Base-by-base conservation (phyloP, 2,329 filamentous ascomycete species). In the Fusarium bactridioides region DNA sequence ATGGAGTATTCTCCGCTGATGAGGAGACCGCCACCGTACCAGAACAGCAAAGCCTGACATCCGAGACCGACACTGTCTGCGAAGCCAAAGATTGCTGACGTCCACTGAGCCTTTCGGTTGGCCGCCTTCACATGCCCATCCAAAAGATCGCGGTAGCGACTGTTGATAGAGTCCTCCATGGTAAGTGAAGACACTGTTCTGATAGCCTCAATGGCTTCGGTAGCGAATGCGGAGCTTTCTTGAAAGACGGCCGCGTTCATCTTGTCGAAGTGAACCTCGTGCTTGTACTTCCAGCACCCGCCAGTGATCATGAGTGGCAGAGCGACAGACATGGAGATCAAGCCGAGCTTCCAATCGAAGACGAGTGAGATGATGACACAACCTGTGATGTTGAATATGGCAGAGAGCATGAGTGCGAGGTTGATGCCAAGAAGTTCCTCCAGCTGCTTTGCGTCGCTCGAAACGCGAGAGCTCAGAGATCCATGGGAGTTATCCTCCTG, bases 131-230 rank as follows among this genome's bases (percentile, higher is more conserved):
- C 78, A 41, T 84, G 82, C 5, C 75, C 71, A 9, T 77, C 66
- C n/a, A 84, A 63, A 13, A 84, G 79, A 7, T 76, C 70, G 9
- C 79, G 72, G 56, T 84, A 84, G 6, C 82, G 77, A 5, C 76
- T 67, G 38, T 81, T 81, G 51, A 92, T 90, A 15, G 82, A 82
- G 56, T 87, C 82, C 74, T 92, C 90, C 82, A 92, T 86, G 0
- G 87, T 89, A 7, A 92, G 80, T 0, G 88, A 84, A 0, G 87
- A 83, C 3, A 92, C 89, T 0, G 90, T 92, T n/a, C 90, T 83
- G 65, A 91, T 89, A 0, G 89, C 89, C 4, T 86, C 84, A 8
- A 92, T 88, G 4, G 89, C 86, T 73, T 92, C 90, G 0, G 88
- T 85, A 3, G 89, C 89, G 65, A 91, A 91, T 64, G 90, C 85